These are phyloP conservation scores for Pyracantha coccinea DNA, from an alignment of 331 rosid species.

Conservation along the genomic window DNA sequence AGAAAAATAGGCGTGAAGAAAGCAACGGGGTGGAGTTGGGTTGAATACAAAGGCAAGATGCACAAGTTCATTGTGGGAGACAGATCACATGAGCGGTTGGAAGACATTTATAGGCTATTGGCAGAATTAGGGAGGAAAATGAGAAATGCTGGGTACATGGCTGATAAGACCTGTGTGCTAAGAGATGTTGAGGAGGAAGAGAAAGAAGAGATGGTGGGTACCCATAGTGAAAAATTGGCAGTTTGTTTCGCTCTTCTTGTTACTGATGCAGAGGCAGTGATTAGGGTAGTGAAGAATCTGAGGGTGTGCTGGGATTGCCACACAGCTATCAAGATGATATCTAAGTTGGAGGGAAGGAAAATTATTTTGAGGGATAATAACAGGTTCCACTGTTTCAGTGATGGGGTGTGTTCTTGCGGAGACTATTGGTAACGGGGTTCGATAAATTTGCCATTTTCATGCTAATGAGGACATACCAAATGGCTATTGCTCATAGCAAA, in stretches of 20 bases:
- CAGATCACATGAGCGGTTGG: constrained; percentile 29
- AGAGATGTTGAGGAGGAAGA: constrained; percentile 50
- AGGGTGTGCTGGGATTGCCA: constrained; percentile 41
- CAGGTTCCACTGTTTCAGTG: constrained; percentile 37
- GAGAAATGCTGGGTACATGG: constrained; percentile 28
- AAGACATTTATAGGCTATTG: constrained; percentile 27
- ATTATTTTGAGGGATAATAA: constrained; percentile 42
- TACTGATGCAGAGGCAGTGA: constrained; percentile 20
- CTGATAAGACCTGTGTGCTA: constrained; percentile 35
- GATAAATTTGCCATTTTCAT: neutral
- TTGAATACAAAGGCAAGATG: constrained; percentile 36
- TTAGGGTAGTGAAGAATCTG: constrained; percentile 36
- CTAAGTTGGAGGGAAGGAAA: constrained; percentile 30
- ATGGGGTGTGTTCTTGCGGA: constrained; percentile 46
- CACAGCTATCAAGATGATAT: constrained; percentile 33
- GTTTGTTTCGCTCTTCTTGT: constrained; percentile 41
- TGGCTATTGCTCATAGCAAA: neutral
- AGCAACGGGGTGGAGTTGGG: constrained; percentile 48
- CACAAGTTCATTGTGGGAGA: constrained; percentile 39
- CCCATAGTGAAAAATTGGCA: constrained; percentile 46
- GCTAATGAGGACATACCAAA: too few relatives aligned
- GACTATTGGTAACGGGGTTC: constrained; percentile 33
- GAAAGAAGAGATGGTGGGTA: constrained; percentile 41
- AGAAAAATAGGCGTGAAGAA: constrained; percentile 38
- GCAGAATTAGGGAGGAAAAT: constrained; percentile 26